Evolutionary conservation across 352 stramenopile species (phyloP).

Genomic region (Pelagophyceae sp.): DNA sequence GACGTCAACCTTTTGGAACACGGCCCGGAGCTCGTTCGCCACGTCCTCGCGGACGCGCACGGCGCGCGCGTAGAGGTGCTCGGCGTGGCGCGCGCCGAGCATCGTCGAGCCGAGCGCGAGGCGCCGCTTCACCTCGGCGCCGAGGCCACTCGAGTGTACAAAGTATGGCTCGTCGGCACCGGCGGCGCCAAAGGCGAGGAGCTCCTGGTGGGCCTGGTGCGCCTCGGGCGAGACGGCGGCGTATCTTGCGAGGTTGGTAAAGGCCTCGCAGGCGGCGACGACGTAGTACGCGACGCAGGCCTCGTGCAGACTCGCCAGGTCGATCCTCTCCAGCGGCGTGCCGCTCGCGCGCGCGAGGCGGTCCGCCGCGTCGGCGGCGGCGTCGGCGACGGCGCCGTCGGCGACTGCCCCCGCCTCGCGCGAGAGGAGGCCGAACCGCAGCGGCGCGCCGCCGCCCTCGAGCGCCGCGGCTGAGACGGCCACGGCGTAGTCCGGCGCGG

Average conservation of each 20-base stretch:
- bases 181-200: too few relatives aligned
- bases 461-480: conserved; percentile 35
- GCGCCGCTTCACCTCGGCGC: conserved; percentile 75
- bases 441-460: background rate
- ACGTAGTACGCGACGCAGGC: conserved; percentile 87
- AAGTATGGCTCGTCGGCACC: too few relatives aligned
- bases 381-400: too few relatives aligned
- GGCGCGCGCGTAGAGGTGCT: conserved; percentile 75
- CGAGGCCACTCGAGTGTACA: too few relatives aligned
- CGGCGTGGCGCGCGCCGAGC: conserved; percentile 67
- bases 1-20: conserved; percentile 52
- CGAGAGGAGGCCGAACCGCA: conserved; percentile 22
- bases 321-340: too few relatives aligned
- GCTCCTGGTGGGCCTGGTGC: conserved; percentile 24
- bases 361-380: too few relatives aligned
- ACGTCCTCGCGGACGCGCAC: conserved; percentile 44
- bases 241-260: conserved; percentile 93
- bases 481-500: background rate
- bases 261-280: conserved; percentile 91
- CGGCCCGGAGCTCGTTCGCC: conserved; percentile 25
- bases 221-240: conserved; percentile 64
- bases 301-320: conserved; percentile 64
- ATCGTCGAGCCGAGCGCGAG: conserved; percentile 80
- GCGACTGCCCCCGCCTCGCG: too few relatives aligned
- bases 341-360: too few relatives aligned